Conservation (phyloP, 2,329 filamentous ascomycete genomes). For the Fusarium coicis region DNA sequence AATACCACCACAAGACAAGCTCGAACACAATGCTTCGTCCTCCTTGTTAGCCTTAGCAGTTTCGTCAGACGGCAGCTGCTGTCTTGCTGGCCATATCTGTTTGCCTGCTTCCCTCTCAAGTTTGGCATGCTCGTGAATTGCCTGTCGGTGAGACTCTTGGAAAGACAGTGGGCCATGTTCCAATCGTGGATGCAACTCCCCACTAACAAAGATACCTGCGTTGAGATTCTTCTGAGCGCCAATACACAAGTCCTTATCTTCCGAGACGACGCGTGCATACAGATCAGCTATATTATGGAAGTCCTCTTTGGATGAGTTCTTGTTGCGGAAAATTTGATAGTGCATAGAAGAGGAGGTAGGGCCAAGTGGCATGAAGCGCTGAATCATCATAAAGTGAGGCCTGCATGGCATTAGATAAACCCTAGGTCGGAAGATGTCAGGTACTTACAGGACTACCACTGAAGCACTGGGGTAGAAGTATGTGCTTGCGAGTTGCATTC, state of each 20-base stretch:
- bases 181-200: constrained; percentile 26
- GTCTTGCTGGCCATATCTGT: constrained; percentile 27
- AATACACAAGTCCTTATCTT: constrained; percentile 26
- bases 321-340: constrained; percentile 31
- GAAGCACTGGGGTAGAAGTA: constrained; percentile 34
- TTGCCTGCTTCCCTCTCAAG: constrained; percentile 11
- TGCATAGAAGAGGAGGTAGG: constrained; percentile 15
- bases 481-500: constrained; percentile 24
- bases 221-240: constrained; percentile 22
- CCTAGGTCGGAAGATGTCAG: rapidly evolving
- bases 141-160: constrained; percentile 27
- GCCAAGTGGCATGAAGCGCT: constrained; percentile 22
- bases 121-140: constrained; percentile 20
- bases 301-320: constrained; percentile 15
- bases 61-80: background rate
- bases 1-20: constrained; percentile 11
- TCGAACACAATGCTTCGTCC: constrained; percentile 20
- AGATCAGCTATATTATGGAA: constrained; percentile 10
- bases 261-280: constrained; percentile 23
- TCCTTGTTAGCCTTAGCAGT: constrained; percentile 3
- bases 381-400: constrained; percentile 34
- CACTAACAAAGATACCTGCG: constrained; percentile 22
- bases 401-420: background rate
- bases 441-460: constrained; percentile 30
- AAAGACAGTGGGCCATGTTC: constrained; percentile 31